phyloP scores from a whole-genome alignment of 2,329 filamentous ascomycete genomes.

The Seiridium unicorne region DNA sequence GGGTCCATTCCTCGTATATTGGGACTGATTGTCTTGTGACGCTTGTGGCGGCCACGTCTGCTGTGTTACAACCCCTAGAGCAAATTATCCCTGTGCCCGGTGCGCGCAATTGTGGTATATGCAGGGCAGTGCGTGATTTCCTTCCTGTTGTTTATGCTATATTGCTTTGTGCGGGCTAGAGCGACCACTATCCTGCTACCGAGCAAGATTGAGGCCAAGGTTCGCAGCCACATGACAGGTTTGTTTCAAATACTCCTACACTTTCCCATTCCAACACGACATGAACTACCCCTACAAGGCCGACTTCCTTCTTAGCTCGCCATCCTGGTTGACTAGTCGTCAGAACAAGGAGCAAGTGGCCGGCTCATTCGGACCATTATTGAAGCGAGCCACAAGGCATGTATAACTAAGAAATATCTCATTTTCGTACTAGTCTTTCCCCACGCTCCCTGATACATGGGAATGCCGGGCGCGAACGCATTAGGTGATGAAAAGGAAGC shows the following conservation, averaged over 20 bases:
- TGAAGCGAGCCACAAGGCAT: constrained; percentile 28
- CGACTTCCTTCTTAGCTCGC: neutral
- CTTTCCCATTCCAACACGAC: neutral
- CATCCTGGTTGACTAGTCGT: neutral
- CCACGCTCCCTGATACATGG: constrained; percentile 4
- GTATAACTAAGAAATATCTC: constrained; percentile 7
- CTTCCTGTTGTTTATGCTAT: constrained; percentile 16
- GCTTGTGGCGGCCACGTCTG: neutral
- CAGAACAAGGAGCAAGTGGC: constrained; percentile 15
- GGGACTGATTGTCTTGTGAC: neutral
- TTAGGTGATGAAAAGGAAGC: constrained; percentile 5
- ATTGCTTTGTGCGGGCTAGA: neutral
- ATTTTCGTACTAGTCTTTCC: constrained; percentile 7
- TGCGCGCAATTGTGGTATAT: neutral
- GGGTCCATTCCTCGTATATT: neutral
- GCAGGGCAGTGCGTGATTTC: constrained; percentile 13
- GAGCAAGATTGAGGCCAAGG: neutral
- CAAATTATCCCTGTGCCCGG: neutral
- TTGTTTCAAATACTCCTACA: neutral
- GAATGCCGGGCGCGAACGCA: neutral
- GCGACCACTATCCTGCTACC: neutral
- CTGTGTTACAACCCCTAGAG: neutral
- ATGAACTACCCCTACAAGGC: neutral
- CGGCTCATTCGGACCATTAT: constrained; percentile 36
- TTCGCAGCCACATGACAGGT: neutral